Conservation (phyloP, 805 yeast species). For the Komagataella kurtzmanii region DNA sequence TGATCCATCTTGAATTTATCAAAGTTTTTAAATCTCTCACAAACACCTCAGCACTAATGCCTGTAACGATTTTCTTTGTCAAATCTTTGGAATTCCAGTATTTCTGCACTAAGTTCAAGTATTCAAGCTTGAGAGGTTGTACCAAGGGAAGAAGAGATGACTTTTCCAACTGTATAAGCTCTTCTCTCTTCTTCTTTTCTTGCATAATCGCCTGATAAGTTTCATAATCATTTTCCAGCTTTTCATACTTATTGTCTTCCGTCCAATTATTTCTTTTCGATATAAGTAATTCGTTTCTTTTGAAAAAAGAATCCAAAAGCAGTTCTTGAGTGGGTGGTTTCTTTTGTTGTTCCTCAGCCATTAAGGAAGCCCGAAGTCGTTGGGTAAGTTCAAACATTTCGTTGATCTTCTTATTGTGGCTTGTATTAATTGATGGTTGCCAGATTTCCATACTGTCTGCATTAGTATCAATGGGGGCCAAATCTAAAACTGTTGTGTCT, state of each 20-base stretch:
- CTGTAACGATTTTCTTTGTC: slow-evolving; percentile 16
- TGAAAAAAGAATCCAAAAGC: not conserved
- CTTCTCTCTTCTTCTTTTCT: slow-evolving; percentile 24
- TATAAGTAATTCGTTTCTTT: not conserved
- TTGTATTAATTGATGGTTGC: not conserved
- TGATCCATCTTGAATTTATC: slow-evolving; percentile 66
- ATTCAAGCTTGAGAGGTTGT: slow-evolving; percentile 16
- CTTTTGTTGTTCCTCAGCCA: not conserved
- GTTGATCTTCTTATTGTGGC: not conserved
- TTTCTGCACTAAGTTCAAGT: slow-evolving; percentile 18
- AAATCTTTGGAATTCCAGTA: slow-evolving; percentile 17
- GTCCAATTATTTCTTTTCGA: not conserved
- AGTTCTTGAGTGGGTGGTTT: not conserved
- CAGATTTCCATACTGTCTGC: not conserved
- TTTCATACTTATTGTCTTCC: not conserved
- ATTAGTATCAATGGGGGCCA: not conserved
- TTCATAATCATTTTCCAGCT: slow-evolving; percentile 21
- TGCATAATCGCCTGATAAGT: slow-evolving; percentile 29
- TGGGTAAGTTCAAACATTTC: not conserved
- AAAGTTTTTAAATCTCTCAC: slow-evolving; percentile 62
- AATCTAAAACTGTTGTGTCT: not conserved
- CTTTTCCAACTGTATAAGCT: slow-evolving; percentile 20
- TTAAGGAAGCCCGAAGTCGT: not conserved
- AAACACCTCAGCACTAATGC: slow-evolving; percentile 42
- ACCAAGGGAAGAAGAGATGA: slow-evolving; percentile 20